A percentile compares a stretch with the other conserved stretches of the same genome.
Evolutionary conservation across 148 eudicot species (phyloP).

Genomic region (Cornus controversa): DNA sequence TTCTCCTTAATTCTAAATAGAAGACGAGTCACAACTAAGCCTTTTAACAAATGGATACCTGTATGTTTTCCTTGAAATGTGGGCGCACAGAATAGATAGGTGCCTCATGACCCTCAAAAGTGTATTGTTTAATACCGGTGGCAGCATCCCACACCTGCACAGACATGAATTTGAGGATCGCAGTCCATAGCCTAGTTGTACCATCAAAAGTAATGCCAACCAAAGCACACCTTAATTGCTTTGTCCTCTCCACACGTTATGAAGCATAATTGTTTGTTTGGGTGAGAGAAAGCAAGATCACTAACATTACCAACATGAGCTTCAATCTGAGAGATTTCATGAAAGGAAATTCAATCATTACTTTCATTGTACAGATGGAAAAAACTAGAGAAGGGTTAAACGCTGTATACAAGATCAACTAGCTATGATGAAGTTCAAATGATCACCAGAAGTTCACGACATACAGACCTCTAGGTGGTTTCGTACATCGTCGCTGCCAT

Average conservation of each 20-base stretch:
- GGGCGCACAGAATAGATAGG: slow-evolving; percentile 71
- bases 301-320: slow-evolving; percentile 64
- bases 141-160: slow-evolving; percentile 62
- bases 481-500: slow-evolving; percentile 43
- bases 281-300: slow-evolving; percentile 57
- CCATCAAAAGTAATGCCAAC: not conserved
- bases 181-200: not conserved
- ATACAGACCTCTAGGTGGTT: slow-evolving; percentile 61
- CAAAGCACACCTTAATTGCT: slow-evolving; percentile 51
- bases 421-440: slow-evolving; percentile 2
- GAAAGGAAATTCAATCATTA: not conserved
- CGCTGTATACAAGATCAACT: not conserved
- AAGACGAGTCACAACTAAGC: not conserved
- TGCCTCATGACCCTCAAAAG: slow-evolving; percentile 67
- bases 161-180: slow-evolving; percentile 17
- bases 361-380: not conserved
- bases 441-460: not conserved
- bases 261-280: slow-evolving; percentile 46
- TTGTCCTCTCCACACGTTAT: slow-evolving; percentile 80
- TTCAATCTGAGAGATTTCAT: slow-evolving; percentile 45
- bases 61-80: slow-evolving; percentile 51
- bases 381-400: not conserved
- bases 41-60: slow-evolving; percentile 33
- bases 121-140: slow-evolving; percentile 43
- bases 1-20: not conserved